Base-by-base conservation (phyloP, 169 alveolate genomes). In the Plasmodium blacklocki region DNA sequence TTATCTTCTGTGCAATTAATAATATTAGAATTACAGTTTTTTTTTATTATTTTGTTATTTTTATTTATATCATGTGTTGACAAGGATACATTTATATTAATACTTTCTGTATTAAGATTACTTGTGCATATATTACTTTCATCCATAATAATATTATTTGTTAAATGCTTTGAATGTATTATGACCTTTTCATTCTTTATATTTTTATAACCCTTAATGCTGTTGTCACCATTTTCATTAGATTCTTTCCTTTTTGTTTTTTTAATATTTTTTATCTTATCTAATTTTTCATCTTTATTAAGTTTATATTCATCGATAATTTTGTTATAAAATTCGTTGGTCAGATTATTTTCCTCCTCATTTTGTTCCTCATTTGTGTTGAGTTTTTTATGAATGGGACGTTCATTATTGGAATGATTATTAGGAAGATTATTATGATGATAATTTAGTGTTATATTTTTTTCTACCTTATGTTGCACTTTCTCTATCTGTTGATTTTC, bases 311-410 rank as follows among this genome's bases (percentile, higher is more conserved):
- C 89, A 21, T 23, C 39, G 6, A 66, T 43, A 50, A 78, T 66
- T 78, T 78, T 78, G 14, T 78, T 23, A 43, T 64, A 78, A 11
- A 78, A 49, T n/a, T 64, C 73, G 21, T 32, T 78, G 2, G 89
- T 78, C 43, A 78, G 21, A 26, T 32, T 47, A 45, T 78, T 58
- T n/a, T 50, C 62, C 9, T 23, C 80, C 14, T 59, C 29, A 45
- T 32, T 56, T 56, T 39, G 47, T 39, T 39, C 47, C 47, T 39
- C 11, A 39, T 39, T 39, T 9, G 11, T 39, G 8, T 39, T 5
- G 47, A 39, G 5, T 39, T 3, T 39, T 39, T 39, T 58, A 6
- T 54, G 63, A n/a, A 45, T 1, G 8, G 54, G 3, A 8, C 3
- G 18, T 1, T 68, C 5, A 0, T 39, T 39, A 39, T 39, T 39